phyloP scores from a whole-genome alignment of 108 stramenopile species.

The Conticribra weissflogii region DNA sequence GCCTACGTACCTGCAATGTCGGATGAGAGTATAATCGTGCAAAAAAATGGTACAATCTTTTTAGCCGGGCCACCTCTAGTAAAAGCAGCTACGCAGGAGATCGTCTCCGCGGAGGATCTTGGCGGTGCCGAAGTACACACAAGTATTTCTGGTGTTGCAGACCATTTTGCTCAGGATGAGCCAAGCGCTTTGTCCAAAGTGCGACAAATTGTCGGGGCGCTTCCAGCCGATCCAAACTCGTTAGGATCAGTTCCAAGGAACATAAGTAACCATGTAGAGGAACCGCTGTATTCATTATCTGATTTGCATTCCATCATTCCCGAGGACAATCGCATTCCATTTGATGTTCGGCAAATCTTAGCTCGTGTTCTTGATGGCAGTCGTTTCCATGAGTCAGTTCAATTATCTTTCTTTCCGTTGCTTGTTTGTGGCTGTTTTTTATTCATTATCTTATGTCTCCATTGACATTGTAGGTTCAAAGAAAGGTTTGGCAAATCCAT shows the following conservation, averaged over 20 bases:
- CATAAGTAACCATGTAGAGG: slow-evolving; percentile 63
- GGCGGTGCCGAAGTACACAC: slow-evolving; percentile 97
- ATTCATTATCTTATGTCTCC: neutral
- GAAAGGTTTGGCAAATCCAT: slow-evolving; percentile 92
- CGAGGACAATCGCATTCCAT: slow-evolving; percentile 90
- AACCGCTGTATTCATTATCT: slow-evolving; percentile 86
- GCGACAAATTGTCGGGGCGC: slow-evolving; percentile 80
- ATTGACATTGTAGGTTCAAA: slow-evolving; percentile 77
- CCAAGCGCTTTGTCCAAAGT: slow-evolving; percentile 85
- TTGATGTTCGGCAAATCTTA: slow-evolving; percentile 94
- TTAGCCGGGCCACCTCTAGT: slow-evolving; percentile 99
- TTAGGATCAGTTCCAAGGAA: slow-evolving; percentile 37
- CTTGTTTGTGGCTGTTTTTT: neutral
- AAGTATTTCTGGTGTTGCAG: slow-evolving; percentile 90
- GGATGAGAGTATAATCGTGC: slow-evolving; percentile 96
- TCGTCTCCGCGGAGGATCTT: slow-evolving; percentile 94
- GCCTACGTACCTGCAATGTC: slow-evolving; percentile 99
- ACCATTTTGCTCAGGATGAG: slow-evolving; percentile 94
- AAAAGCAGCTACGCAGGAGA: slow-evolving; percentile 96
- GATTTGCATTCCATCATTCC: slow-evolving; percentile 95
- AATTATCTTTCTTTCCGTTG: neutral
- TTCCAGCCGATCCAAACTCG: slow-evolving; percentile 47
- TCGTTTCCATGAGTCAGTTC: slow-evolving; percentile 89
- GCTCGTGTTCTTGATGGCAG: slow-evolving; percentile 95
- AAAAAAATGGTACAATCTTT: slow-evolving; percentile 97